These are phyloP conservation scores for Pleurotus djamor DNA, from an alignment of 768 basidiomycete species.

Conservation along the genomic window DNA sequence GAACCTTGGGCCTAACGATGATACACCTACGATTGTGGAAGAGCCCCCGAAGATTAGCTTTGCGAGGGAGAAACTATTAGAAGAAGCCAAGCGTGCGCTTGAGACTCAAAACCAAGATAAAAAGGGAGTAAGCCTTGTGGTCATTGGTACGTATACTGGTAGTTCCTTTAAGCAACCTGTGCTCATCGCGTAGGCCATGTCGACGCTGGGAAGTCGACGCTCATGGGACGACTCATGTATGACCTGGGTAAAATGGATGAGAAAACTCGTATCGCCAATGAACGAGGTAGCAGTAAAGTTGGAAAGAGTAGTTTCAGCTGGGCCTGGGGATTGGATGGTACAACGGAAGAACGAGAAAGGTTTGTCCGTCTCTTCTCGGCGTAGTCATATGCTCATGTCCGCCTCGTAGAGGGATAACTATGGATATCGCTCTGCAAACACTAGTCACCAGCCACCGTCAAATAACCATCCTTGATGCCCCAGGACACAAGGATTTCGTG, in stretches of 20 bases:
- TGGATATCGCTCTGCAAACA: constrained; percentile 90
- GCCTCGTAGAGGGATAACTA: constrained; percentile 83
- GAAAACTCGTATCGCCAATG: constrained; percentile 79
- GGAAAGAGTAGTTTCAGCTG: constrained; percentile 97
- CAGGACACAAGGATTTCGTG: constrained; percentile 96
- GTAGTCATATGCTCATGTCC: constrained; percentile 5
- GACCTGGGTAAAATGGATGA: constrained; percentile 89
- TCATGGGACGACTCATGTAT: constrained; percentile 94
- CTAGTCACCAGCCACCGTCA: constrained; percentile 70
- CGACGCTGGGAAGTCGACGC: constrained; percentile 96
- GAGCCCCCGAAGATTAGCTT: constrained; percentile 64
- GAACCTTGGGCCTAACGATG: constrained; percentile 55
- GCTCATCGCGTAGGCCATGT: constrained; percentile 73
- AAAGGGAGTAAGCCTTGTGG: constrained; percentile 81
- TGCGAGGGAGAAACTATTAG: constrained; percentile 79
- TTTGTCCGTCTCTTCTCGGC: constrained; percentile 26
- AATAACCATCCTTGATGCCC: constrained; percentile 95
- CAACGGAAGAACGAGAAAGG: constrained; percentile 91
- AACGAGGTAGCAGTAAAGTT: constrained; percentile 83
- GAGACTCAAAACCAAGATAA: constrained; percentile 50
- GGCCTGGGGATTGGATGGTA: constrained; percentile 97
- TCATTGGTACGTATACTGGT: constrained; percentile 63
- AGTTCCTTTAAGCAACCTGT: neutral
- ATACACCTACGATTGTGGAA: constrained; percentile 32
- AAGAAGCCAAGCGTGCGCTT: constrained; percentile 65